These are phyloP conservation scores for Beauveria rudraprayagi DNA, from an alignment of 2,329 filamentous ascomycete genomes.

Conservation along the genomic window DNA sequence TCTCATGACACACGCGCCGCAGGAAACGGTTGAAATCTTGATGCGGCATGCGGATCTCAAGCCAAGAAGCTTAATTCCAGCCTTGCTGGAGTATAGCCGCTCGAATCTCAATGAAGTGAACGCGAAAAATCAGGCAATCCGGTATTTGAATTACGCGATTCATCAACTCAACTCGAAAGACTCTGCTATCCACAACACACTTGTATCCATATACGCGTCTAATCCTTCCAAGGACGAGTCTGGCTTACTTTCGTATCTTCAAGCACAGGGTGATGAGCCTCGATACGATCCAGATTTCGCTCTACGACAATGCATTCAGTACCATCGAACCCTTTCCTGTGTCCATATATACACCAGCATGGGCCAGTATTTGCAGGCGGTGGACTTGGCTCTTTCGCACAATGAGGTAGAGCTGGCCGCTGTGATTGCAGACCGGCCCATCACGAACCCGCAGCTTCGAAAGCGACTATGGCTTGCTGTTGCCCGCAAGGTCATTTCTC, in stretches of 20 bases:
- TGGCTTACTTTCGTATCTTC: constrained; percentile 77
- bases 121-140: constrained; percentile 77
- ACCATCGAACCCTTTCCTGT: constrained; percentile 85
- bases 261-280: constrained; percentile 79
- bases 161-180: constrained; percentile 74
- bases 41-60: constrained; percentile 86
- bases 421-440: constrained; percentile 78
- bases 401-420: constrained; percentile 84
- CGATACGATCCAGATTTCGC: constrained; percentile 94
- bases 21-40: constrained; percentile 86
- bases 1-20: constrained; percentile 81
- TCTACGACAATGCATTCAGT: constrained; percentile 86
- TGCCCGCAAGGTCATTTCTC: constrained; percentile 84
- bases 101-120: constrained; percentile 56
- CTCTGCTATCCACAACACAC: constrained; percentile 89
- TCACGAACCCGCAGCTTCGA: constrained; percentile 68
- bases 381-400: constrained; percentile 85
- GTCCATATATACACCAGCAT: constrained; percentile 97
- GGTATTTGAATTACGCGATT: constrained; percentile 90
- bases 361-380: constrained; percentile 88
- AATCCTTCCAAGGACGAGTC: constrained; percentile 77
- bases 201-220: constrained; percentile 92
- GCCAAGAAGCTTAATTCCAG: constrained; percentile 82
- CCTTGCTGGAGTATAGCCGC: constrained; percentile 87
- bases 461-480: constrained; percentile 96